Evolutionary conservation across 306 rosid genomes (phyloP).

Genomic region (Urtica urens): DNA sequence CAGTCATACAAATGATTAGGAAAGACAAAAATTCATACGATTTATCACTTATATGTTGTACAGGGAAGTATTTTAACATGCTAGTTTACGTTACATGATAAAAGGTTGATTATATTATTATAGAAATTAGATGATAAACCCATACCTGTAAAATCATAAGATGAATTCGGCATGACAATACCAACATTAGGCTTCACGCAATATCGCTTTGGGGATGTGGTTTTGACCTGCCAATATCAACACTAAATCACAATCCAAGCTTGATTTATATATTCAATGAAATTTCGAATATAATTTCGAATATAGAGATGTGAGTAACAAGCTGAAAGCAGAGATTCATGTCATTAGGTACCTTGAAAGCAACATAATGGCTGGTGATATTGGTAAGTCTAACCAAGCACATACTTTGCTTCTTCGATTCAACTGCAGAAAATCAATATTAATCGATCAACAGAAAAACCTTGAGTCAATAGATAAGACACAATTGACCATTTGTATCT

Average conservation of each 20-base stretch:
- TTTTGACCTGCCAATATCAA: slow-evolving; percentile 59
- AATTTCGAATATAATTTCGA: neutral
- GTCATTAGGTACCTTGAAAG: slow-evolving; percentile 70
- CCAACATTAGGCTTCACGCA: slow-evolving; percentile 91
- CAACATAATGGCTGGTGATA: slow-evolving; percentile 44
- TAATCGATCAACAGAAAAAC: neutral
- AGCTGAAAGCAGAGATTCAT: slow-evolving; percentile 4
- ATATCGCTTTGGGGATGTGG: slow-evolving; percentile 86
- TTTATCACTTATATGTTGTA: no score
- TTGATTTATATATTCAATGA: neutral
- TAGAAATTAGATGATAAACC: no score
- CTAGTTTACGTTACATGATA: no score
- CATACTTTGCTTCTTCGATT: slow-evolving; percentile 72
- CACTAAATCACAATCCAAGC: neutral
- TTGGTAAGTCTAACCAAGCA: slow-evolving; percentile 63
- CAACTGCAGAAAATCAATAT: slow-evolving; percentile 36
- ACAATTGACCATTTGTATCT: neutral
- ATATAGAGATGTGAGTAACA: neutral
- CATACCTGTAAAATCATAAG: slow-evolving; percentile 67
- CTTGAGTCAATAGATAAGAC: neutral
- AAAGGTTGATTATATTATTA: no score
- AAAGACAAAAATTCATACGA: neutral
- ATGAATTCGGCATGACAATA: slow-evolving; percentile 51
- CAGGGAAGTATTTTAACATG: no score
- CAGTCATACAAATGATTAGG: neutral